Evolutionary conservation across 2,329 filamentous ascomycete genomes (phyloP), one percentile per base, ranked within the genome.

Genomic region (Talaromyces albobiverticillius): DNA sequence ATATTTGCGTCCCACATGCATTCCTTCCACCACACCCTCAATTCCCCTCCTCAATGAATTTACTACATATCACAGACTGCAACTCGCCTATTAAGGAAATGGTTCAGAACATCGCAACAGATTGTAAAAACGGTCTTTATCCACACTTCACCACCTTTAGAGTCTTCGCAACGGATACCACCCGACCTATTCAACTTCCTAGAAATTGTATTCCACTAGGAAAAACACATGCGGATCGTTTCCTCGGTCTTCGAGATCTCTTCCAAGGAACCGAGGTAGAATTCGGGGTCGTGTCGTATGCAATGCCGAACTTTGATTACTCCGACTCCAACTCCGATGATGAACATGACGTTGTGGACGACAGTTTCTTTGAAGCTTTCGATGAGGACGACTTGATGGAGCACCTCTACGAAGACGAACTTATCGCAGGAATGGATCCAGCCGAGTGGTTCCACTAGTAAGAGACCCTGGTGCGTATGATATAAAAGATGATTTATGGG

Each of bases 11-110:
- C 16, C 53, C 56, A 23, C 60, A 66, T 14, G 53, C 54, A 6
- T 23, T 58, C n/a, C 61, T 66, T 23, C 57, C 63, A n/a, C 8
- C 40, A 11, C 56, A 60, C 22, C 63, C 64, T 16, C 31, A 57
- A 46, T 61, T 66, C 23, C 55, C 60, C 2, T 25, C 48, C 2
- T 56, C 59, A 1, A 26, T 66, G 2, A 29, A 59, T 40, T 38
- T 4, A 9, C 59, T 65, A 8, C 8, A 40, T 1, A 56, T 65
- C 40, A 55, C 56, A 8, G 59, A 65, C 54, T 64, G 61, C 56
- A 64, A 61, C 43, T 52, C 55, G 1, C 62, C 63, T 14, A 56
- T 63, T 31, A 48, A 50, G 2, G 56, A 61, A 2, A 46, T 62
- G 49, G 43, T 52, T 7, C 38, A 57, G 22, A 53, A 60, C 13